Conservation (phyloP, 176 grass and related monocot species). For the Cenchrus fungigraminus region DNA sequence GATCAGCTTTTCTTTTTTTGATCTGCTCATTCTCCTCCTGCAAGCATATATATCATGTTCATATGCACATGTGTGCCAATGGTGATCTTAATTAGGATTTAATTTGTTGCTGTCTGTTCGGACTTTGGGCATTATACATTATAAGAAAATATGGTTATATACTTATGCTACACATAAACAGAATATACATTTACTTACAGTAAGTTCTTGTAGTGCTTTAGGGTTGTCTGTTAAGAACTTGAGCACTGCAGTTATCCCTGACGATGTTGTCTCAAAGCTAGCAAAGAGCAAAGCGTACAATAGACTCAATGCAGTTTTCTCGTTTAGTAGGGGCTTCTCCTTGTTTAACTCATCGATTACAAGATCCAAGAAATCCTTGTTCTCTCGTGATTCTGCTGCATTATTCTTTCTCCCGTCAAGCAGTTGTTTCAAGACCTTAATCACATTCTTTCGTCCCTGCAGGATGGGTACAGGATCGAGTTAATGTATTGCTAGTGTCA, state of each 20-base stretch:
- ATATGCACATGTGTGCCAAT: neutral
- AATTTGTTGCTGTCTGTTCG: neutral
- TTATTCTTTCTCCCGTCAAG: conserved; percentile 33
- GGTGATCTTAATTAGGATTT: neutral
- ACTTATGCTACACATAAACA: too few relatives aligned
- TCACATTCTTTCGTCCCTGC: conserved; percentile 51
- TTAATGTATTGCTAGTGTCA: neutral
- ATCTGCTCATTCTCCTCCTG: conserved; percentile 63
- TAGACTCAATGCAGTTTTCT: conserved; percentile 42
- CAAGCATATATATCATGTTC: neutral
- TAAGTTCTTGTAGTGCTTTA: conserved; percentile 46
- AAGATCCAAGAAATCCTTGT: conserved; percentile 49
- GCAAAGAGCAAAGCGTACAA: conserved; percentile 60
- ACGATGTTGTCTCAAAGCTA: conserved; percentile 55
- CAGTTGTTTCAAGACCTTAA: conserved; percentile 44
- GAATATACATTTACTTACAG: conserved; percentile 24
- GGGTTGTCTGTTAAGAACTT: conserved; percentile 57
- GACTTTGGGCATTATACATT: too few relatives aligned
- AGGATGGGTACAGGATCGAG: neutral
- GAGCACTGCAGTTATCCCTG: conserved; percentile 45
- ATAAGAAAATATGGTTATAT: too few relatives aligned
- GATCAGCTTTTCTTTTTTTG: conserved; percentile 20
- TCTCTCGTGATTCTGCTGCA: neutral
- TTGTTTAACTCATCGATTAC: conserved; percentile 50
- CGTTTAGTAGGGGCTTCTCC: conserved; percentile 37